Percentiles rank a stretch among this genome's conserved stretches.
These are phyloP conservation scores for Omphalotus olearius DNA, from an alignment of 1,284 basidiomycete genomes.

Conservation along the genomic window DNA sequence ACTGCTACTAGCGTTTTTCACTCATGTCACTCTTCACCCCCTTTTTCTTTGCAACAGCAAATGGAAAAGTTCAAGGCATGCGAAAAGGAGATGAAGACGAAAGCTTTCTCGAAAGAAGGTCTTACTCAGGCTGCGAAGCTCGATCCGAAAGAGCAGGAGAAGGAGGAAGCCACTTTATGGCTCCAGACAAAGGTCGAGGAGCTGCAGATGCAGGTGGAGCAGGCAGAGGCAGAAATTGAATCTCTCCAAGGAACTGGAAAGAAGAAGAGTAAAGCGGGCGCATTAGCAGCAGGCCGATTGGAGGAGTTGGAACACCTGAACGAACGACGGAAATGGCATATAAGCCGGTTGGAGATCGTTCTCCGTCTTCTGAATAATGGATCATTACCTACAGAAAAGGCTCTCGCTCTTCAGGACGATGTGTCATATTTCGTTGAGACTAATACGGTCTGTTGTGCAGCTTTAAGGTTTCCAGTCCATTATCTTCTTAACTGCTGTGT, in stretches of 20 bases:
- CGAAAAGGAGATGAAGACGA: constrained; percentile 99
- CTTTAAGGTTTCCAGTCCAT: constrained; percentile 2
- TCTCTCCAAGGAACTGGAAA: constrained; percentile 79
- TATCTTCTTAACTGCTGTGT: constrained; percentile 1
- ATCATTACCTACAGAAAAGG: constrained; percentile 79
- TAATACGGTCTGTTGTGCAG: constrained; percentile 71
- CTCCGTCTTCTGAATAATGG: constrained; percentile 95
- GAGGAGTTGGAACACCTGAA: constrained; percentile 88
- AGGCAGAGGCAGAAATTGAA: constrained; percentile 95
- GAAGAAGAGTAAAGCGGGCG: constrained; percentile 78
- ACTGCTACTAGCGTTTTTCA: background rate
- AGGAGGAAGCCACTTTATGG: constrained; percentile 88
- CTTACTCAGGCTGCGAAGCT: constrained; percentile 92
- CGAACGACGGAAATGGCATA: constrained; percentile 95
- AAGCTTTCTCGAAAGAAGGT: constrained; percentile 99
- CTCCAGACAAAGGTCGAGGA: constrained; percentile 88
- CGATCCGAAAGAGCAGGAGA: constrained; percentile 96
- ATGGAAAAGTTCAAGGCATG: constrained; percentile 99
- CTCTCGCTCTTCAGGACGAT: constrained; percentile 87
- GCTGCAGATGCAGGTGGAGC: constrained; percentile 89
- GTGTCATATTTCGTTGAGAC: constrained; percentile 96
- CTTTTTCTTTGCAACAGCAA: constrained; percentile 62
- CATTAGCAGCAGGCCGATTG: constrained; percentile 61
- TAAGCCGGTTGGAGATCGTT: constrained; percentile 89
- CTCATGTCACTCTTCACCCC: constrained; percentile 16